These are phyloP conservation scores for Chaetomium cochliodes DNA, from an alignment of 495 filamentous ascomycete species.

Conservation along the genomic window DNA sequence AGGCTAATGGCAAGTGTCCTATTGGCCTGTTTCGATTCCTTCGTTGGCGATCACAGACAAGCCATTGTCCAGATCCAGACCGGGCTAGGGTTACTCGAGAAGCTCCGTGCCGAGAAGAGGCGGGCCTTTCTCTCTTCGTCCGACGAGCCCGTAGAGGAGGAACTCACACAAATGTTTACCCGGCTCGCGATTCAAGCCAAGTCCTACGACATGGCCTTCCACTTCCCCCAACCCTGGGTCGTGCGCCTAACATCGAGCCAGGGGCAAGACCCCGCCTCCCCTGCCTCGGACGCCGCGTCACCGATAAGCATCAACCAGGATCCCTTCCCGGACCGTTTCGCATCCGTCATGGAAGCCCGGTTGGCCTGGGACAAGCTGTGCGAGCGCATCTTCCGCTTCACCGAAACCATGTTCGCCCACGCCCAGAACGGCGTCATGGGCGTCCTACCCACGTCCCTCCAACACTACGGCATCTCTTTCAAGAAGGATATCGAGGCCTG, in stretches of 20 bases:
- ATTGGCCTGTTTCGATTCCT: conserved; percentile 52
- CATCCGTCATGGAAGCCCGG: conserved; percentile 49
- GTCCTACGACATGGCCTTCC: conserved; percentile 60
- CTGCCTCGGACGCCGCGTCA: conserved; percentile 45
- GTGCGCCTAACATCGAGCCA: conserved; percentile 48
- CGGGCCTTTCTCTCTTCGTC: conserved; percentile 40
- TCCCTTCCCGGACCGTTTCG: conserved; percentile 49
- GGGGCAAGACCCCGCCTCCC: conserved; percentile 39
- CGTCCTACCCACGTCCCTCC: conserved; percentile 46
- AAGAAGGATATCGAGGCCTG: conserved; percentile 50
- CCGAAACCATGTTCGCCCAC: conserved; percentile 50
- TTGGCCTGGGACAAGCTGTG: conserved; percentile 50
- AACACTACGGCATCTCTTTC: conserved; percentile 45
- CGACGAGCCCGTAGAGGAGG: conserved; percentile 53
- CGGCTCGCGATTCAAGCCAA: conserved; percentile 58
- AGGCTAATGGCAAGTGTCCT: conserved; percentile 51
- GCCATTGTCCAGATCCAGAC: conserved; percentile 48
- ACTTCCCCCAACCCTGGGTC: conserved; percentile 56
- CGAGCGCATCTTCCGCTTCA: conserved; percentile 54
- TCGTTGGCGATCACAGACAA: conserved; percentile 51
- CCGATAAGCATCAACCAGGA: conserved; percentile 40
- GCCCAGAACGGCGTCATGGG: conserved; percentile 47
- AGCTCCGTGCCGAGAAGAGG: conserved; percentile 42
- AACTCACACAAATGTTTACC: conserved; percentile 58
- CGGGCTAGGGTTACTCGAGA: conserved; percentile 47